Evolutionary conservation across 2,329 filamentous ascomycete species (phyloP), one percentile per base, ranked within the genome.

Genomic region (Seiridium unicorne): DNA sequence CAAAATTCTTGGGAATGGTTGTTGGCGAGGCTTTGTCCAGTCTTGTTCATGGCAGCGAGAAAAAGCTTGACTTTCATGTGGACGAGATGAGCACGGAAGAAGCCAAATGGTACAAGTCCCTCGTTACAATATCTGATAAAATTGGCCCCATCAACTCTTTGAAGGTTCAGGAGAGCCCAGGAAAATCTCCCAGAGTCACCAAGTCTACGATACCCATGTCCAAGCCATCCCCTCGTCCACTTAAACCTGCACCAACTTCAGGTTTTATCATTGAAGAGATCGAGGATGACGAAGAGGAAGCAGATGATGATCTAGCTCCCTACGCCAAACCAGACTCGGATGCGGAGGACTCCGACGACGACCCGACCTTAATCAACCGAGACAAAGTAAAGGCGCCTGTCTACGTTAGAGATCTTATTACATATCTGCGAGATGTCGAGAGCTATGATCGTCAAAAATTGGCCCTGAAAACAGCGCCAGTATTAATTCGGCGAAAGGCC

Each of bases 251-350:
- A 68, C 63, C 76, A 69, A 70, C 70, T 44, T 61, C 69, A 10
- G 74, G 74, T 61, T 79, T 86, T 26, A 79, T 89, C 18, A 86
- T 89, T 13, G 84, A 93, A 73, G 89, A 92, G 68, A 72, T 93
- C 8, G 79, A 82, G 32, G 82, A 84, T 2, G 83, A 85, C 0
- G 82, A 84, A 1, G 61, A 55, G 5, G 76, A 79, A 10, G 81
- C 81, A 51, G 84, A 87, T 38, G 85, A 89, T 13, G 90, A 91
- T 61, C 78, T 98, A 1, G 79, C 86, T 2, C 85, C 91, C 1
- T 97, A 97, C 66, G 84, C 85, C 11, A 97, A 97, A 72, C 92
- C 92, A 0, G 91, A 92, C 68, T 93, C 91, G 1, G 95, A 99
- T 66, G 84, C 87, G 0, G 92, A 96, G 70, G 95, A 99, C 70